Evolutionary conservation across 139 green algal genomes (phyloP).

Genomic region (Diplosphaera chodatii): DNA sequence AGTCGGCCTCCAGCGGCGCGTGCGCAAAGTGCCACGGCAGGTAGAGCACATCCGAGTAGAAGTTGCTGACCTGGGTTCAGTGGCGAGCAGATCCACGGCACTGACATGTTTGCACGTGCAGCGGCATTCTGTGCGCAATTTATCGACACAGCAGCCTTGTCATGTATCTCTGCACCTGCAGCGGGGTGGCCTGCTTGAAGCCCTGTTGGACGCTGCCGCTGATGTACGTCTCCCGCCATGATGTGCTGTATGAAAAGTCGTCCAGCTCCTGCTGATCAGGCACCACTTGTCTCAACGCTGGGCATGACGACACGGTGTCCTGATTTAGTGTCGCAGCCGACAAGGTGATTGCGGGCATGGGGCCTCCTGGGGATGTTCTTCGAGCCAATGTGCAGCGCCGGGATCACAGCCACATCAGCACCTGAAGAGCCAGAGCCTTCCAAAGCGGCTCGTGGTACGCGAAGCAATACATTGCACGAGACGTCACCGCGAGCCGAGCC

Average conservation of each 20-base stretch:
- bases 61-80: constrained; percentile 16
- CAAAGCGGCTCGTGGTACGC: constrained; percentile 79
- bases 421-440: constrained; percentile 76
- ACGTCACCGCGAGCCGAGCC: constrained; percentile 29
- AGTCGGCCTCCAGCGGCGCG: constrained; percentile 49
- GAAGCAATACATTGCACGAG: constrained; percentile 73
- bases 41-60: constrained; percentile 84
- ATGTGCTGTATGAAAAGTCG: constrained; percentile 35
- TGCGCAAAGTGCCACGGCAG: constrained; percentile 78
- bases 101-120: no score
- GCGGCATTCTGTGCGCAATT: no score
- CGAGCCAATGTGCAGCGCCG: no score
- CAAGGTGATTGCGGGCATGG: no score
- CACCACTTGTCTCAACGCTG: no score
- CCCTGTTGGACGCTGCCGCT: background rate
- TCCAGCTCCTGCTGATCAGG: constrained; percentile 16
- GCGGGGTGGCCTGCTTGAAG: background rate
- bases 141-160: no score
- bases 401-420: no score
- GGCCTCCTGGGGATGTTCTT: no score
- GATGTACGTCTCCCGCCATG: constrained; percentile 56
- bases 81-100: no score
- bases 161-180: constrained; percentile 6
- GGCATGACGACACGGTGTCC: no score
- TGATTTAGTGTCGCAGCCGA: no score